phyloP scores from a whole-genome alignment of 768 basidiomycete species.

The Auricularia heimuer region DNA sequence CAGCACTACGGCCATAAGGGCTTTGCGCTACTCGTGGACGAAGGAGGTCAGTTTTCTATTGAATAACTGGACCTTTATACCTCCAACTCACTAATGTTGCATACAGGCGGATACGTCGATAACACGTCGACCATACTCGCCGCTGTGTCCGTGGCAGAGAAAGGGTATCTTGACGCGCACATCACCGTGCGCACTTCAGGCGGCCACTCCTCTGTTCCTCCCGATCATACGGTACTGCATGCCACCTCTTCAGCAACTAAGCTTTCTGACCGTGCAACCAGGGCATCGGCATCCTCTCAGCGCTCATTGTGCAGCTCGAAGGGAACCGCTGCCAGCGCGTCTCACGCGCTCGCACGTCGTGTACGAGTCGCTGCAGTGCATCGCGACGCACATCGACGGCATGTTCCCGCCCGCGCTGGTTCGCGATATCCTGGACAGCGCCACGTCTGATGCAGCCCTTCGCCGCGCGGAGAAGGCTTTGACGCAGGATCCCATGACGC shows the following conservation, averaged over 20 bases:
- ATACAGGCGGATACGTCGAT: slow-evolving; percentile 39
- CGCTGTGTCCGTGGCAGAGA: slow-evolving; percentile 58
- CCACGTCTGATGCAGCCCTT: slow-evolving; percentile 23
- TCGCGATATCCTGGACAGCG: slow-evolving; percentile 17
- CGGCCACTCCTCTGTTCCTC: slow-evolving; percentile 82
- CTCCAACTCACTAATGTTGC: slow-evolving; percentile 4
- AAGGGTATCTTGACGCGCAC: slow-evolving; percentile 54
- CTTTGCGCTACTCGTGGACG: slow-evolving; percentile 76
- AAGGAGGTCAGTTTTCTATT: slow-evolving; percentile 50
- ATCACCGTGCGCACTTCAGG: slow-evolving; percentile 63
- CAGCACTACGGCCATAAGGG: slow-evolving; percentile 58
- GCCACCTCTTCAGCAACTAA: neutral
- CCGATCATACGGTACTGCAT: slow-evolving; percentile 55
- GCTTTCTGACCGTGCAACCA: slow-evolving; percentile 16
- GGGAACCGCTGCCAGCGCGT: slow-evolving; percentile 33
- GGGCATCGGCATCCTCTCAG: slow-evolving; percentile 76
- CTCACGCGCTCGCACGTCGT: slow-evolving; percentile 24
- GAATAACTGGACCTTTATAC: neutral
- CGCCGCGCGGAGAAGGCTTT: slow-evolving; percentile 22
- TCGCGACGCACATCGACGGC: slow-evolving; percentile 31
- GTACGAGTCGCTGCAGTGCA: slow-evolving; percentile 31
- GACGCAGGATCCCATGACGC: slow-evolving; percentile 15
- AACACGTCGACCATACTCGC: slow-evolving; percentile 48
- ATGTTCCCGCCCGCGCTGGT: slow-evolving; percentile 21
- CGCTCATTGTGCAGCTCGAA: slow-evolving; percentile 61